Evolutionary conservation across 805 yeast genomes (phyloP).

Genomic region (Metschnikowia koreensis): DNA sequence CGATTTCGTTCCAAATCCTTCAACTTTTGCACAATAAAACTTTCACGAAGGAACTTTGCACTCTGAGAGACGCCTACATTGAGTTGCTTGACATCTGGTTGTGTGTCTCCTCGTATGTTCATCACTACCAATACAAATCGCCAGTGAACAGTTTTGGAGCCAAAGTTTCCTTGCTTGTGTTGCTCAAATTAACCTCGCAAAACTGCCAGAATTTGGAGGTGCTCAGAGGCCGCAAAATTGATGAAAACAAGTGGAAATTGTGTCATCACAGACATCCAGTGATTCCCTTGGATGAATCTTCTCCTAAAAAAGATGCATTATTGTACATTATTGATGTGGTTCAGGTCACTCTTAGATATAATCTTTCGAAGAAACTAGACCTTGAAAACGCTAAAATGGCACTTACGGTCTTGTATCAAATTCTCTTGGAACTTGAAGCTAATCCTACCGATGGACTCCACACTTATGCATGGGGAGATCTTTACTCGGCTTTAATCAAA

Average conservation of each 20-base stretch:
- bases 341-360: constrained; percentile 29
- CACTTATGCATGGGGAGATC: constrained; percentile 36
- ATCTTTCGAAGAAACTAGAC: constrained; percentile 36
- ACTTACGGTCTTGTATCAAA: constrained; percentile 26
- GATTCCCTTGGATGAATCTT: constrained; percentile 22
- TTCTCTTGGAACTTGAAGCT: constrained; percentile 19
- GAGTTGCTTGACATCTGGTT: constrained; percentile 30
- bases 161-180: constrained; percentile 26
- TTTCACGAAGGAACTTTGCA: constrained; percentile 7
- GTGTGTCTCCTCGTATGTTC: constrained; percentile 37
- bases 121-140: constrained; percentile 37
- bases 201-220: not conserved
- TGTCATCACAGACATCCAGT: constrained; percentile 40
- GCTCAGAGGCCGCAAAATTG: constrained; percentile 16
- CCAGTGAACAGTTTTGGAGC: constrained; percentile 23
- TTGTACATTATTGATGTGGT: constrained; percentile 23
- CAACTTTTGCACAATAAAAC: constrained; percentile 11
- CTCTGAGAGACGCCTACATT: not conserved
- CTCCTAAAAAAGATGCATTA: constrained; percentile 25
- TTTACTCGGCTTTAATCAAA: constrained; percentile 28
- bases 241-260: constrained; percentile 43
- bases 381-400: constrained; percentile 30
- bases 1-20: constrained; percentile 9
- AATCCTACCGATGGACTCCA: constrained; percentile 18
- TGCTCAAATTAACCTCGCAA: constrained; percentile 26